Evolutionary conservation across 2,329 filamentous ascomycete species (phyloP).

Genomic region (Pseudogymnoascus sp.): DNA sequence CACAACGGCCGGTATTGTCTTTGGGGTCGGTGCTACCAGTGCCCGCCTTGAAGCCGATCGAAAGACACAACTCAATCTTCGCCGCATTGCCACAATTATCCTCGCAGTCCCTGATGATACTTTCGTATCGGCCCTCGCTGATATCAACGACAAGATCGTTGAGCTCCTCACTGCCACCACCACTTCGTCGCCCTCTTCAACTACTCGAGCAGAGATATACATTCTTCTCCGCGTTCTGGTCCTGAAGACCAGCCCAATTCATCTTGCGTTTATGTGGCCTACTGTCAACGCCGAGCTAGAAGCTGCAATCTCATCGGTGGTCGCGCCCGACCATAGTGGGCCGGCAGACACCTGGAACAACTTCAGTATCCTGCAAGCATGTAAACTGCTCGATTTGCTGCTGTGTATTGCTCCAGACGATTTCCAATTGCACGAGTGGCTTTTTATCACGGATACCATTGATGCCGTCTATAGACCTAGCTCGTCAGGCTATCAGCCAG

Average conservation of each 20-base stretch:
- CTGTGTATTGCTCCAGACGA: slow-evolving; percentile 83
- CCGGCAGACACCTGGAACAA: slow-evolving; percentile 68
- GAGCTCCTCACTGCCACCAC: slow-evolving; percentile 78
- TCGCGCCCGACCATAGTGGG: slow-evolving; percentile 54
- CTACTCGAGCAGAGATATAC: slow-evolving; percentile 80
- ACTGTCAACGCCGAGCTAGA: slow-evolving; percentile 81
- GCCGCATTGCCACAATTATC: slow-evolving; percentile 70
- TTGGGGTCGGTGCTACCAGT: slow-evolving; percentile 92
- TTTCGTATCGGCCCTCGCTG: slow-evolving; percentile 66
- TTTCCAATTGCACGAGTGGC: slow-evolving; percentile 97
- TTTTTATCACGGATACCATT: slow-evolving; percentile 94
- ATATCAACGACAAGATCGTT: slow-evolving; percentile 72
- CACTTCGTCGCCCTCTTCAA: slow-evolving; percentile 84
- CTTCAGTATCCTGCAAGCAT: slow-evolving; percentile 73
- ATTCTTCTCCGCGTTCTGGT: slow-evolving; percentile 77
- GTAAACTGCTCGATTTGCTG: slow-evolving; percentile 86
- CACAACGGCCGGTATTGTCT: slow-evolving; percentile 91
- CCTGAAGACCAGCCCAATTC: slow-evolving; percentile 68
- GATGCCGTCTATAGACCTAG: slow-evolving; percentile 83
- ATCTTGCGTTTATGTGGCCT: slow-evolving; percentile 82
- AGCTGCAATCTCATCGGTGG: slow-evolving; percentile 65
- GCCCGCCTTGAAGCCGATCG: slow-evolving; percentile 92
- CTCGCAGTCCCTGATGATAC: slow-evolving; percentile 69
- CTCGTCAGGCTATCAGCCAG: slow-evolving; percentile 46
- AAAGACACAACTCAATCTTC: slow-evolving; percentile 81